Evolutionary conservation across 371 early-diverging fungal genomes (phyloP).

Genomic region (Zancudomyces culisetae): DNA sequence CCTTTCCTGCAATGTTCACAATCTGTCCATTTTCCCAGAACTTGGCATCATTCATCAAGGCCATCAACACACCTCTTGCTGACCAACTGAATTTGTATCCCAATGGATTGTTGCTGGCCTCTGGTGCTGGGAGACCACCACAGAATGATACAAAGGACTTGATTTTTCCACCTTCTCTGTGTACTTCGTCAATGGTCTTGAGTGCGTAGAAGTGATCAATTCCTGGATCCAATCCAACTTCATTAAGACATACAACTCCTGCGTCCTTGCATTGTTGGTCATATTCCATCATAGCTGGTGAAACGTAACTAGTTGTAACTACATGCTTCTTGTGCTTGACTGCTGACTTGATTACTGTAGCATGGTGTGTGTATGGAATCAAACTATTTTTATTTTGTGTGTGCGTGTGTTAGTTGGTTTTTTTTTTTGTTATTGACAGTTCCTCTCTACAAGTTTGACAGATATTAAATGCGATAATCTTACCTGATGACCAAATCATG

Average conservation of each 20-base stretch:
- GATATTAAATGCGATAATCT: conserved; percentile 9
- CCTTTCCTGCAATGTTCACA: conserved; percentile 75
- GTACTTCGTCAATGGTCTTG: conserved; percentile 88
- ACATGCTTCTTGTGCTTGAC: conserved; percentile 73
- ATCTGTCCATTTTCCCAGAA: conserved; percentile 80
- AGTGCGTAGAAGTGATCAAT: conserved; percentile 93
- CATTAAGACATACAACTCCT: conserved; percentile 83
- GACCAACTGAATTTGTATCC: conserved; percentile 99
- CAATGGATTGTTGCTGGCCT: conserved; percentile 88
- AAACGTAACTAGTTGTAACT: conserved; percentile 91
- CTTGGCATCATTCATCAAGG: conserved; percentile 76
- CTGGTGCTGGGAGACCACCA: conserved; percentile 97
- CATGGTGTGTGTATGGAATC: conserved; percentile 87
- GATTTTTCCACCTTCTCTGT: conserved; percentile 61
- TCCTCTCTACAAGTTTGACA: not conserved
- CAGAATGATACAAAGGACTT: conserved; percentile 87
- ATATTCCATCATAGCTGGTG: conserved; percentile 71
- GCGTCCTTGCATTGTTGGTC: conserved; percentile 61
- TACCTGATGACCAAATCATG: conserved; percentile 65
- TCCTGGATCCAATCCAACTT: conserved; percentile 94
- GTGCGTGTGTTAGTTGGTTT: no score
- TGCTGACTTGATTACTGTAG: conserved; percentile 62
- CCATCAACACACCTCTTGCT: conserved; percentile 85
- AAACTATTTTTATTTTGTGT: conserved; percentile 41
- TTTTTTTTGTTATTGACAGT: not conserved